Evolutionary conservation across 2,329 filamentous ascomycete genomes (phyloP).

Genomic region (Balansia obtecta): DNA sequence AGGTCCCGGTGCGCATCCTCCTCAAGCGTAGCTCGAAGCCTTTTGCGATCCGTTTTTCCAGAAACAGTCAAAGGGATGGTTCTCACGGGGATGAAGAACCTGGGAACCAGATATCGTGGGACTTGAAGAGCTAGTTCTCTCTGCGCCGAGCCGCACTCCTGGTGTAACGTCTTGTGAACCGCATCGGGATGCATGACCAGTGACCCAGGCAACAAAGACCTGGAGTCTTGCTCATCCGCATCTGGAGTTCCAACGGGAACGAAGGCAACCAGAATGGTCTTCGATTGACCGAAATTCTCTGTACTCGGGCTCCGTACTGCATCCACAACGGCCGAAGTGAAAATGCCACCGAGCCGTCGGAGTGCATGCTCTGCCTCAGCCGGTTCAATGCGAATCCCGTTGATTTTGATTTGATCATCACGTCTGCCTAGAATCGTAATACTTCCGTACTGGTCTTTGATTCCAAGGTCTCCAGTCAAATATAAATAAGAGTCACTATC

Average conservation of each 20-base stretch:
- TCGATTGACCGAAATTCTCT: neutral
- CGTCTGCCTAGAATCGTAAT: neutral
- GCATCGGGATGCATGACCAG: neutral
- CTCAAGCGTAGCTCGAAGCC: conserved; percentile 26
- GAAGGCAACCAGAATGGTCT: neutral
- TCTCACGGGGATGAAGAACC: neutral
- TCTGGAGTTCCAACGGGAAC: neutral
- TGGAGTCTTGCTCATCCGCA: neutral
- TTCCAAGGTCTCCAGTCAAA: neutral
- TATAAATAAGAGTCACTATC: neutral
- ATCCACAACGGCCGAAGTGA: neutral
- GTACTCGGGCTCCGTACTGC: neutral
- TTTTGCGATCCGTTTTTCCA: conserved; percentile 8
- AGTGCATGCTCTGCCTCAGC: neutral
- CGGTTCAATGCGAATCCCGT: neutral
- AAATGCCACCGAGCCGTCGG: neutral
- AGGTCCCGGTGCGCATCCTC: conserved; percentile 14
- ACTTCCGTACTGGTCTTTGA: neutral
- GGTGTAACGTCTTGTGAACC: neutral
- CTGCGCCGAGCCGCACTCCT: neutral
- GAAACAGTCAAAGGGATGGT: neutral
- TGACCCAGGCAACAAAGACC: neutral
- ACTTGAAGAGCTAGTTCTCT: neutral
- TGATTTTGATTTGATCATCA: neutral
- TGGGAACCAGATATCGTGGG: neutral